Base-by-base conservation (phyloP, 495 filamentous ascomycete species). In the Neurospora intermedia region DNA sequence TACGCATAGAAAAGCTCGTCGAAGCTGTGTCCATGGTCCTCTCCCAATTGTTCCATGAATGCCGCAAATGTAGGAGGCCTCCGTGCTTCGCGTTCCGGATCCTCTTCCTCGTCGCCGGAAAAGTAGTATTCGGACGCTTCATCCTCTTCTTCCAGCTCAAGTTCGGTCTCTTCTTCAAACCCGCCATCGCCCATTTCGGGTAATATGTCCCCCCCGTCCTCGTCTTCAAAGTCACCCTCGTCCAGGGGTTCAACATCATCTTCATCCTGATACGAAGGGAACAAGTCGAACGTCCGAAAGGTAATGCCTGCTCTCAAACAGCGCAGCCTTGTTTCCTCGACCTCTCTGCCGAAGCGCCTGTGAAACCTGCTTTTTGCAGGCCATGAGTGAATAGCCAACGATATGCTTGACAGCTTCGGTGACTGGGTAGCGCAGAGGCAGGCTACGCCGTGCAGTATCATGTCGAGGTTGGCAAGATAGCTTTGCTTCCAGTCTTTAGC, bases 71-170 rank as follows among this genome's bases (percentile, higher is more conserved):
- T 80, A 16, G 76, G 70, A 5, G 80, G 80, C 13, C 78, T 73
- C 54, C 77, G 73, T 1, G 80, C 80, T 18, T 79, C 78, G 31
- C 80, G 70, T 69, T 80, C 80, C 0, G 78, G 78, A 54, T 81
- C 80, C 8, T 75, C 74, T 23, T 79, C 80, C 20, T 80, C 80
- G 70, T 80, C 78, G 41, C 75, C 80, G 15, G 78, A 79, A 40
- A 79, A 76, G 40, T 80, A 81, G 70, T 81, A 81, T 73, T 80
- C 80, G 23, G 78, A 79, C 2, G 80, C 80, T 72, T 81, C 80
- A 38, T 81, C 80, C 59, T 81, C 80, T 46, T 81, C 80, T 43
- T 81, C 80, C 9, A 80, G 74, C 69, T 81, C 80, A 4, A 75
- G 43, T 23, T 79, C 75, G 2, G 77, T 75, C 45, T 78, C 76